Base-by-base conservation (phyloP, 306 rosid species). In the Prunus mume region DNA sequence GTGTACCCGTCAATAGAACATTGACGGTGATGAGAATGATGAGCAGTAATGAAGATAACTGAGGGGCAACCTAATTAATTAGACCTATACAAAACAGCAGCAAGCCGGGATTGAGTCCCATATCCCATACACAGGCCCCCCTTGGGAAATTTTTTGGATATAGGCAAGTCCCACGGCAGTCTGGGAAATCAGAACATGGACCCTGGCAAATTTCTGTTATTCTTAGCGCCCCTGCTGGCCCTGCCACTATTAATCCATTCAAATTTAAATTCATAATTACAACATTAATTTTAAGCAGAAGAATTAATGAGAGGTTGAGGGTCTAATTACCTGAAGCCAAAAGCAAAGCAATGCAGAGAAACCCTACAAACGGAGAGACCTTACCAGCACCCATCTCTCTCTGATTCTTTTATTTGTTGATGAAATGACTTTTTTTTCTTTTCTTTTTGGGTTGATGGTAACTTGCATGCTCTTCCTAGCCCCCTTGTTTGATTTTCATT, bases 141-240 rank as follows among this genome's bases (percentile, higher is more conserved):
- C 45, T 71, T 47, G 6, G 24, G 18, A 45, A 27, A 38, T 0
- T 57, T 28, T 17, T 18, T 61, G 10, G 52, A 64, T 22, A 18
- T 17, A n/a, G n/a, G 81, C 76, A 78, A 57, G 71, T 19, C 43
- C 11, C n/a, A 7, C 30, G 11, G n/a, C 81, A 78, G 71, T 70
- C 45, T n/a, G 25, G 11, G 63, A 77, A 27, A 1, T 32, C 9
- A 22, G 76, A 17, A 9, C 81, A 78, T 2, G 55, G 8, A 30
- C 76, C 76, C 8, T 49, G 2, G 61, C 58, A 46, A 25, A 5
- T 2, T 2, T 57, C 18, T 72, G 22, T 5, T 24, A n/a, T 1
- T 28, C 32, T 4, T 30, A 61, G 60, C 13, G 46, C 77, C 34
- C 17, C 45, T 8, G 58, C 77, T 15, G 32, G 15, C 17, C 60